Conservation (phyloP, 2,329 filamentous ascomycete species). For the Claviceps pazoutovae region DNA sequence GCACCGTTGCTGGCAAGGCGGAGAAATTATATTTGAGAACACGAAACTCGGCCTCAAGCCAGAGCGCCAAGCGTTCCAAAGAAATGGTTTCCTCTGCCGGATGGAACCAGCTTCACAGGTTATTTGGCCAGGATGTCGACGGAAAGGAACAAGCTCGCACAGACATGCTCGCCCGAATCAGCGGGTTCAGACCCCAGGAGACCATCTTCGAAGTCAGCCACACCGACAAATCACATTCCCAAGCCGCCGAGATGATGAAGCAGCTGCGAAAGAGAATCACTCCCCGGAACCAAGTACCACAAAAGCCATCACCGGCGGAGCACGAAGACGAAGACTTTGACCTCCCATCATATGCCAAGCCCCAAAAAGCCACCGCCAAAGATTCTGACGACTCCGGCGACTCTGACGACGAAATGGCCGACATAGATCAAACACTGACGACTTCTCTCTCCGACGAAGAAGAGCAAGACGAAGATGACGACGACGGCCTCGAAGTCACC, state of each 20-base stretch:
- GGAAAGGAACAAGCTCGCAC: constrained; percentile 58
- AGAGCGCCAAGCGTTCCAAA: constrained; percentile 80
- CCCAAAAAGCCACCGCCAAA: constrained; percentile 10
- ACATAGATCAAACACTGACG: not conserved
- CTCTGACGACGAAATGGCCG: constrained; percentile 6
- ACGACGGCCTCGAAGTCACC: constrained; percentile 56
- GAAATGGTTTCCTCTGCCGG: constrained; percentile 55
- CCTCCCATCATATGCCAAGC: constrained; percentile 5
- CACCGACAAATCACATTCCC: constrained; percentile 48
- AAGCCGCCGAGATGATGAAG: constrained; percentile 64
- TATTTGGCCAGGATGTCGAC: constrained; percentile 61
- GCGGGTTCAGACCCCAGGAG: constrained; percentile 76
- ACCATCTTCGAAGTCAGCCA: constrained; percentile 93
- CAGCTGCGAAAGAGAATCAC: constrained; percentile 56
- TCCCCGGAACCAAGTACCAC: constrained; percentile 32
- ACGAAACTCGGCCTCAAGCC: constrained; percentile 73
- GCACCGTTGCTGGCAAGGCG: constrained; percentile 66
- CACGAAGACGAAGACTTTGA: constrained; percentile 17
- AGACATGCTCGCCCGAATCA: constrained; percentile 78
- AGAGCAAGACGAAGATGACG: constrained; percentile 36
- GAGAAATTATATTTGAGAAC: constrained; percentile 89
- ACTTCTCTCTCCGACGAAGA: constrained; percentile 16
- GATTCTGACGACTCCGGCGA: constrained; percentile 10
- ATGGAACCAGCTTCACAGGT: constrained; percentile 62
- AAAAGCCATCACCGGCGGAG: constrained; percentile 25